Conservation (phyloP, 2,329 filamentous ascomycete genomes). For the Ilyonectria destructans region DNA sequence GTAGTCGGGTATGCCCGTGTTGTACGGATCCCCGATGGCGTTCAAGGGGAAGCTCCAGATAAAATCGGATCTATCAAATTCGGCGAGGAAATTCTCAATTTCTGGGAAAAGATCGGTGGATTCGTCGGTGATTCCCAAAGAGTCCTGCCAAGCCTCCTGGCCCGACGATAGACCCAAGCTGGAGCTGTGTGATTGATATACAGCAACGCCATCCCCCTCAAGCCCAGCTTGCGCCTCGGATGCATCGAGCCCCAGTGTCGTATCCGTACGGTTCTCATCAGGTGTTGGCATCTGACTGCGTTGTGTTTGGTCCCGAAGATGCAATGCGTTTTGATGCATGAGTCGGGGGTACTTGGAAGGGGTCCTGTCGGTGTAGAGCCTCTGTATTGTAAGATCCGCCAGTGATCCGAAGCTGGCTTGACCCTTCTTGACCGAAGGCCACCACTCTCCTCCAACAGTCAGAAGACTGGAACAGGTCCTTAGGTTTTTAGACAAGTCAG, state of each 20-base stretch:
- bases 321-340: background rate
- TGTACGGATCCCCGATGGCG: slow-evolving; percentile 17
- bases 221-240: background rate
- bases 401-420: slow-evolving; percentile 50
- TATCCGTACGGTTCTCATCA: background rate
- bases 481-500: slow-evolving; percentile 39
- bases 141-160: slow-evolving; percentile 22
- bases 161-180: slow-evolving; percentile 3
- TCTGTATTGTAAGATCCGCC: slow-evolving; percentile 33
- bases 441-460: slow-evolving; percentile 59
- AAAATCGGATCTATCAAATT: slow-evolving; percentile 35
- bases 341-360: slow-evolving; percentile 26
- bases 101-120: slow-evolving; percentile 30
- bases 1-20: slow-evolving; percentile 18
- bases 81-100: slow-evolving; percentile 40
- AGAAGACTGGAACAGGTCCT: slow-evolving; percentile 56
- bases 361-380: slow-evolving; percentile 24
- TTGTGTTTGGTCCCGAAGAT: background rate
- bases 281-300: background rate
- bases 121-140: slow-evolving; percentile 5
- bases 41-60: slow-evolving; percentile 35
- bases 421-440: slow-evolving; percentile 55
- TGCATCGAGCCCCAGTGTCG: background rate
- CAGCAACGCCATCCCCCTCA: background rate
- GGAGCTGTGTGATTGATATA: background rate